Base-by-base conservation (phyloP, 805 yeast species). In the Yarrowia sp. region DNA sequence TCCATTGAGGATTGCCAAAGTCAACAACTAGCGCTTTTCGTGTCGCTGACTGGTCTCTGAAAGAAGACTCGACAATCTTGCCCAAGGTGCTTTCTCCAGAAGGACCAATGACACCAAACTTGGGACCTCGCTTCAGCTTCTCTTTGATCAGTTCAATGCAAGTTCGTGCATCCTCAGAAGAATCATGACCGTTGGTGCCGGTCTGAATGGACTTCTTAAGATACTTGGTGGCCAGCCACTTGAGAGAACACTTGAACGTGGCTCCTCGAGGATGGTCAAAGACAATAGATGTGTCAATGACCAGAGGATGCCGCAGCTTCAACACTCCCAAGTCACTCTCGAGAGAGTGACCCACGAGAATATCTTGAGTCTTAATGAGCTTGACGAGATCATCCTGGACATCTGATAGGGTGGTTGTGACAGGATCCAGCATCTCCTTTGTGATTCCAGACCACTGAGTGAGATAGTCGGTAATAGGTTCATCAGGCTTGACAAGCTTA, bases 401-500 rank as follows among this genome's bases (percentile, higher is more conserved):
- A 71, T 93, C 96, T 17, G 76, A 69, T 15, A 89, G 75, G 0
- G 89, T 85, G 0, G 90, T 89, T 0, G 87, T 86, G 2, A 89
- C 94, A 53, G 80, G 82, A 15, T 76, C 73, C 8, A 95, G 80
- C 73, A 82, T 78, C 68, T 89, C 93, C 66, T 83, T 85, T 0
- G 97, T 91, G 60, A 94, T 91, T 0, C 99, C 99, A 38, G 97
- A 91, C 74, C 86, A 94, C 72, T 80, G 79, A 0, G 98, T 95
- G 36, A 90, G 79, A 75, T 94, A 95, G 76, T 94, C 96, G 0
- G 83, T 84, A 67, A 94, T 92, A 33, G 83, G 85, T 24, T 84
- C 89, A 0, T 80, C 81, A 0, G 99, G 99, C 75, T 89, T 86
- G 2, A 95, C 97, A 24, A 86, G 82, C 70, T 86, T 83, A 74